Evolutionary conservation across 306 rosid genomes (phyloP).

Genomic region (Castanea crenata): DNA sequence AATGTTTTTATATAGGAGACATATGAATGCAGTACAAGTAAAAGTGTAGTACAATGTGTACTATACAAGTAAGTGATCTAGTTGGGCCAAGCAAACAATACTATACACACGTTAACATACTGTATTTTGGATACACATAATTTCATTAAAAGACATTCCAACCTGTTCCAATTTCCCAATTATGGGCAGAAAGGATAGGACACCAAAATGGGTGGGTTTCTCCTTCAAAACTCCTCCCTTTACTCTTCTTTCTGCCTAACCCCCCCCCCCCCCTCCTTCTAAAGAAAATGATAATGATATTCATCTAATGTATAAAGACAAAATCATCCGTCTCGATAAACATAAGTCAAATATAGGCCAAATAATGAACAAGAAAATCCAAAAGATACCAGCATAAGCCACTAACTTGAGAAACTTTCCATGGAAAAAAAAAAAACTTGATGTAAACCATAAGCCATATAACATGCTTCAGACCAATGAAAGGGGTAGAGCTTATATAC

Average conservation of each 20-base stretch:
- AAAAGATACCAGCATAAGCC: too few relatives aligned
- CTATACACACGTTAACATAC: too few relatives aligned
- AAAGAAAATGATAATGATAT: neutral
- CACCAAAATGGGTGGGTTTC: neutral
- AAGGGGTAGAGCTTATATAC: conserved; percentile 33
- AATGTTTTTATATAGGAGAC: too few relatives aligned
- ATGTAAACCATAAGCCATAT: neutral
- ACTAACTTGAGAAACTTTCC: neutral
- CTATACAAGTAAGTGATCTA: too few relatives aligned
- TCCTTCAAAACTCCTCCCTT: neutral
- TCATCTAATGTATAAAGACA: neutral
- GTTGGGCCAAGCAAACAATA: too few relatives aligned
- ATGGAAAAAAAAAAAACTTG: too few relatives aligned
- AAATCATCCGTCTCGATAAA: neutral
- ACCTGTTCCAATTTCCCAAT: neutral
- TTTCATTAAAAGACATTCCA: neutral
- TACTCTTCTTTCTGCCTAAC: neutral
- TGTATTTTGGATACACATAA: neutral
- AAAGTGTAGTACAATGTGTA: too few relatives aligned
- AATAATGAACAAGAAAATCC: too few relatives aligned
- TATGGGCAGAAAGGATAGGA: neutral
- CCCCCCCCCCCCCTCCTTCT: neutral
- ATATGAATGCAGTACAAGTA: too few relatives aligned
- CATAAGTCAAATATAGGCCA: too few relatives aligned
- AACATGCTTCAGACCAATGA: conserved; percentile 8